phyloP scores from a whole-genome alignment of 1,284 basidiomycete species.

The Cryptococcus deneoformans region DNA sequence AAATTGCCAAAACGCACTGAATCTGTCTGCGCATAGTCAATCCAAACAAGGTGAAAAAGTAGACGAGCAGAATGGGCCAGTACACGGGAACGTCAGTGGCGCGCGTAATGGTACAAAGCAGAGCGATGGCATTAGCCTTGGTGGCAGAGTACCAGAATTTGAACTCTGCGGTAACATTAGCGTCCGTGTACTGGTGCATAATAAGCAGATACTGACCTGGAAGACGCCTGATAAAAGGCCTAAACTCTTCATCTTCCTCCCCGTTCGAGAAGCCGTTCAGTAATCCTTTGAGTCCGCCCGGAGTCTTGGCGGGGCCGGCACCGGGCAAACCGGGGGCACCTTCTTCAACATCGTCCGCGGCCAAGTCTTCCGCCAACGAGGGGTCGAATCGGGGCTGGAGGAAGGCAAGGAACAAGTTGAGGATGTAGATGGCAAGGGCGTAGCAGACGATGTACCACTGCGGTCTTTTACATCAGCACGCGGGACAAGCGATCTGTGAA shows the following conservation, averaged over 20 bases:
- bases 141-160: conserved; percentile 82
- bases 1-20: conserved; percentile 56
- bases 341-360: conserved; percentile 93
- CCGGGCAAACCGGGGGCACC: conserved; percentile 61
- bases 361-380: conserved; percentile 84
- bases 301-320: conserved; percentile 11
- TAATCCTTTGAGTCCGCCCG: conserved; percentile 41
- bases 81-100: conserved; percentile 94
- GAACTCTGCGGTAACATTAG: conserved; percentile 26
- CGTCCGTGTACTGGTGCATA: not conserved
- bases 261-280: conserved; percentile 40
- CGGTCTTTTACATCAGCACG: not conserved
- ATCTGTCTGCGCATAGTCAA: conserved; percentile 92
- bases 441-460: conserved; percentile 83
- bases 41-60: conserved; percentile 83
- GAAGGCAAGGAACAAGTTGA: conserved; percentile 63
- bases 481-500: too few species aligned
- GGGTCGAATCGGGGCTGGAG: conserved; percentile 75
- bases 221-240: conserved; percentile 91
- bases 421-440: conserved; percentile 85
- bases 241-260: conserved; percentile 74
- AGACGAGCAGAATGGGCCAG: conserved; percentile 95
- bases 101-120: conserved; percentile 74
- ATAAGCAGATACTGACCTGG: conserved; percentile 66
- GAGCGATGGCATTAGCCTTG: conserved; percentile 76